phyloP scores from a whole-genome alignment of 2,329 filamentous ascomycete species.

The Aureobasidium vineae region DNA sequence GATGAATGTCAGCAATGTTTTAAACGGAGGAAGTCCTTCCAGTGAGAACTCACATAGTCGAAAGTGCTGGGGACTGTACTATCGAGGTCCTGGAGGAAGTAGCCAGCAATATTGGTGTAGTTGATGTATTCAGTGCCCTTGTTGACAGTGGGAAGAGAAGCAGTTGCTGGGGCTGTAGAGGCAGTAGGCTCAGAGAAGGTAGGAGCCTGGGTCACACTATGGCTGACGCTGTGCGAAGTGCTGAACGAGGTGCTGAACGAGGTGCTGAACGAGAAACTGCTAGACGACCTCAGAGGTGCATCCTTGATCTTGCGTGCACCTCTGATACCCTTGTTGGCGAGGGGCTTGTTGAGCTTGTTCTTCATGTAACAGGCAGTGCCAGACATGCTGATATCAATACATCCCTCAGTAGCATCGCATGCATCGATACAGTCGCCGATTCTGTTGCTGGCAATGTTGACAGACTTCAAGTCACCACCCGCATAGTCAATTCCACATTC shows the following conservation, averaged over 20 bases:
- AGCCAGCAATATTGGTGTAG: slow-evolving; percentile 60
- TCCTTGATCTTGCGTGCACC: slow-evolving; percentile 22
- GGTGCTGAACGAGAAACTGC: neutral
- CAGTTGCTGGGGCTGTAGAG: slow-evolving; percentile 26
- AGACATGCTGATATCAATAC: slow-evolving; percentile 27
- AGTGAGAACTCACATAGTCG: slow-evolving; percentile 55
- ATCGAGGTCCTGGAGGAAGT: slow-evolving; percentile 63
- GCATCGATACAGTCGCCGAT: slow-evolving; percentile 26
- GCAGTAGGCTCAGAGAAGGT: slow-evolving; percentile 29
- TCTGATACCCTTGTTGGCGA: slow-evolving; percentile 1
- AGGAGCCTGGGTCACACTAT: neutral
- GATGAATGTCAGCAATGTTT: neutral
- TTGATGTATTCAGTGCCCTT: slow-evolving; percentile 47
- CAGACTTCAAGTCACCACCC: slow-evolving; percentile 26
- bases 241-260: neutral
- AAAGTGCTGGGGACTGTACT: slow-evolving; percentile 57
- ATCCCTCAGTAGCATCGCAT: slow-evolving; percentile 25
- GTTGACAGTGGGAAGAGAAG: slow-evolving; percentile 26
- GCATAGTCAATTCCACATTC: slow-evolving; percentile 26
- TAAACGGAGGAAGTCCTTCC: slow-evolving; percentile 3
- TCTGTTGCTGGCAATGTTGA: slow-evolving; percentile 21
- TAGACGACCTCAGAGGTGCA: slow-evolving; percentile 2
- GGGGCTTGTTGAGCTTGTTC: slow-evolving; percentile 1
- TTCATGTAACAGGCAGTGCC: slow-evolving; percentile 28
- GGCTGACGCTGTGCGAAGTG: neutral